These are phyloP conservation scores for Salix udensis DNA, from an alignment of 345 rosid species.

Conservation along the genomic window DNA sequence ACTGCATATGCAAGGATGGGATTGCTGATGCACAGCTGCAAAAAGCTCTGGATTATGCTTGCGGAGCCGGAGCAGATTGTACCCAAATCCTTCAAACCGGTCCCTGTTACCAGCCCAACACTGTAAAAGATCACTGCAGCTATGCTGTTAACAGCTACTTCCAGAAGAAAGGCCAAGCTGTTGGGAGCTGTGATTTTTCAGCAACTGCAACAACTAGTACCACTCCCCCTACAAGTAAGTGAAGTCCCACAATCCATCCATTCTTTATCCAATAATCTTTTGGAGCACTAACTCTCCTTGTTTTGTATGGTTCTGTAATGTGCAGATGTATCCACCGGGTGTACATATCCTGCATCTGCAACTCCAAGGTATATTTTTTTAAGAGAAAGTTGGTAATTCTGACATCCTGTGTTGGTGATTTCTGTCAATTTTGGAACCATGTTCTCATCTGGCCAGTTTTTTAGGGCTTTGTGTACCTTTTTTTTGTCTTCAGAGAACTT, in stretches of 20 bases:
- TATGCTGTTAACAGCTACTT: constrained; percentile 86
- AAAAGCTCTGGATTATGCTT: constrained; percentile 78
- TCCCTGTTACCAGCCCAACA: constrained; percentile 75
- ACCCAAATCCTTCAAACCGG: constrained; percentile 47
- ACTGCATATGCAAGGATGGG: constrained; percentile 78
- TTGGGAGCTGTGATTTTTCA: constrained; percentile 71
- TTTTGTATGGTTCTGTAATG: not conserved
- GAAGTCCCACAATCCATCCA: not conserved
- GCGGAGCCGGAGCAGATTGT: constrained; percentile 57
- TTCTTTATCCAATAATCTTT: not conserved
- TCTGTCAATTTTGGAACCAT: not conserved
- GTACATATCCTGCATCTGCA: constrained; percentile 17
- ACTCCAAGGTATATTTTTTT: constrained; percentile 2
- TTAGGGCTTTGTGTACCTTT: not conserved
- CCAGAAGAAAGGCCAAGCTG: constrained; percentile 55
- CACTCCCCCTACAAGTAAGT: constrained; percentile 18
- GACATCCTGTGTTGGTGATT: not conserved
- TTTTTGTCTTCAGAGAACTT: not conserved
- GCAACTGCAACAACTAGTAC: constrained; percentile 46
- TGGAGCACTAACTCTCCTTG: not conserved
- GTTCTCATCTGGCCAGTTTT: not conserved
- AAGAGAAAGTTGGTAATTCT: not conserved
- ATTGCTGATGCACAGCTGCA: constrained; percentile 48
- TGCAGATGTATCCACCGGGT: constrained; percentile 16
- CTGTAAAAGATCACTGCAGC: constrained; percentile 76